Conservation (phyloP, 495 filamentous ascomycete species). For the Xylaria bambusicola region DNA sequence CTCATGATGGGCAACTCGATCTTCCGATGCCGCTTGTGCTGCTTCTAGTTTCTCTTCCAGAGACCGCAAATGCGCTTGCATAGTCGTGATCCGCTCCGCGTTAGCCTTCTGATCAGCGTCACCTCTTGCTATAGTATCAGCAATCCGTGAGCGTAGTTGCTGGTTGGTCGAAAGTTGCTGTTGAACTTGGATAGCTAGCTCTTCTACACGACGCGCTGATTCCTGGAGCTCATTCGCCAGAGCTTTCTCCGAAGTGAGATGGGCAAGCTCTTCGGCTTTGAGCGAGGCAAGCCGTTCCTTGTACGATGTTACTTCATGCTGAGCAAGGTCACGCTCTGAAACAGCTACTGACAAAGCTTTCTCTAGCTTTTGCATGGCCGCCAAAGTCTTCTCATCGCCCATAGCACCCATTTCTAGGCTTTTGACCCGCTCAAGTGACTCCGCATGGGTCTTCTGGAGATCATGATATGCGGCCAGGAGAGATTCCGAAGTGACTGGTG, state of each 20-base stretch:
- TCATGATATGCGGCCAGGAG: constrained; percentile 78
- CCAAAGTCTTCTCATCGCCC: constrained; percentile 53
- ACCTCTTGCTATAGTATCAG: constrained; percentile 80
- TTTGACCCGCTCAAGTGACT: constrained; percentile 58
- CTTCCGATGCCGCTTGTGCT: constrained; percentile 86
- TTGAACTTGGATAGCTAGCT: constrained; percentile 72
- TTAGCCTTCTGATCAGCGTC: constrained; percentile 82
- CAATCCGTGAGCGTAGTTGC: constrained; percentile 74
- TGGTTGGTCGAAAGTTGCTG: constrained; percentile 76
- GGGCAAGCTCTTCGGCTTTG: constrained; percentile 59
- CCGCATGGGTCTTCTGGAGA: constrained; percentile 62
- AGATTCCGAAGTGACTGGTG: constrained; percentile 64
- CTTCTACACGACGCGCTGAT: constrained; percentile 74
- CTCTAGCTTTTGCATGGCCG: constrained; percentile 64
- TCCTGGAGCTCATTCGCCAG: constrained; percentile 66
- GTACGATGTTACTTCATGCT: constrained; percentile 60
- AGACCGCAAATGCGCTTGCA: constrained; percentile 75
- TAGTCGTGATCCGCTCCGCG: constrained; percentile 73
- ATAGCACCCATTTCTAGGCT: constrained; percentile 49
- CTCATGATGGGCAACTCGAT: constrained; percentile 77
- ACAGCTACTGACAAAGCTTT: constrained; percentile 64
- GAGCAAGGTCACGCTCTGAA: constrained; percentile 71
- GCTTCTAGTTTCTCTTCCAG: constrained; percentile 82
- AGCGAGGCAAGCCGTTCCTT: constrained; percentile 64
- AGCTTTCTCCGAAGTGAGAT: constrained; percentile 62